Evolutionary conservation across 345 rosid species (phyloP), one percentile per base, ranked within the genome.

Genomic region (Syzygium aqueum): DNA sequence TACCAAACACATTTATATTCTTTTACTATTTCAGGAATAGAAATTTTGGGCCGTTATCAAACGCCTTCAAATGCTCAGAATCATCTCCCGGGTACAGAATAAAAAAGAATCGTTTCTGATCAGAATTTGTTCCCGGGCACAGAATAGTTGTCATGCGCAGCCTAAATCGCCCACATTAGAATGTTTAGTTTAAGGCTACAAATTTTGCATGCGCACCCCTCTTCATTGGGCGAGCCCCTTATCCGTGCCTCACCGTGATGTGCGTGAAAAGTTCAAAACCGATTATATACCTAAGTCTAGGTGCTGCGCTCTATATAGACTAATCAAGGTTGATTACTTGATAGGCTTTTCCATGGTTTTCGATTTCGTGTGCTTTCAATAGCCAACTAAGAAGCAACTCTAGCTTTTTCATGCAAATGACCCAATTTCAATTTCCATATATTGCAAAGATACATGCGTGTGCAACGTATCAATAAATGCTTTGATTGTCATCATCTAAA

Each of bases 391-490:
- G 6, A 59, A 59, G 30, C 65, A 27, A 11, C 5, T 11, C 65
- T 15, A 11, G 11, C 13, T 0, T 67, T 67, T 19, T 37, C 25
- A 3, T 33, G 46, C 6, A 17, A 6, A 10, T 33, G 46, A 10
- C 13, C 78, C 78, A 19, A 8, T 67, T 30, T 67, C 22, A 43
- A 30, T 30, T 67, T 67, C 43, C 78, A 33, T 17, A 8, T 2
- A 30, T 30, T 10, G 23, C 77, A 65, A 65, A 30, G 21, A 65
- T 65, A 65, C 22, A 65, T 9, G 43, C 11, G 19, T 3, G 43
- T 2, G 22, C 7, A 3, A 7, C 0, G 11, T 23, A 19, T 11
- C 23, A 0, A 0, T 43, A 1, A 22, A 16, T 65, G 22, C 8
- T 65, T 10, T 30, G 2, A 43, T 7, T 30, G 6, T 23, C 6